Evolutionary conservation across 2,329 filamentous ascomycete species (phyloP).

Genomic region (Alternaria novae-zelandiae): DNA sequence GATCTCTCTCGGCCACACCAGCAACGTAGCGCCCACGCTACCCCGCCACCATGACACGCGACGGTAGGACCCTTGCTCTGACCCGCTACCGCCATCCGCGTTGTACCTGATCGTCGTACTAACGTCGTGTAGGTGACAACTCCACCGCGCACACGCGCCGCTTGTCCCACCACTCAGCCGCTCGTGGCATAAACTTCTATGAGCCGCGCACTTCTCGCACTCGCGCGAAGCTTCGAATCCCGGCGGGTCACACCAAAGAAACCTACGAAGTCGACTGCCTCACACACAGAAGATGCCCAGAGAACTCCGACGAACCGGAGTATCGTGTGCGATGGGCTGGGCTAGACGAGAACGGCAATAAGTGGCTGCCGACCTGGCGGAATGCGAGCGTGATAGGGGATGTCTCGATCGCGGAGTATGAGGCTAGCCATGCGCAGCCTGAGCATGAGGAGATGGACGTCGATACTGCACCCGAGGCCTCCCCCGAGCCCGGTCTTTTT

Average conservation of each 20-base stretch:
- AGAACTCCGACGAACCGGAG: background rate
- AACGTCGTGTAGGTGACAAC: background rate
- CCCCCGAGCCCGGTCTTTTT: background rate
- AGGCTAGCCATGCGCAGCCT: background rate
- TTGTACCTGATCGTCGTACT: background rate
- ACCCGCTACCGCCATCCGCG: background rate
- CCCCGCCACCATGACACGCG: background rate
- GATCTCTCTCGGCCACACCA: background rate
- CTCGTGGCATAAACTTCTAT: background rate
- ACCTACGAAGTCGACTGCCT: background rate
- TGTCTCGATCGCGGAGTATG: background rate
- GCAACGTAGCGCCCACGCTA: background rate
- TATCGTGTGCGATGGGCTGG: background rate
- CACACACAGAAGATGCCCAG: rapidly evolving
- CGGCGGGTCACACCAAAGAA: background rate
- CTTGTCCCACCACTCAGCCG: background rate
- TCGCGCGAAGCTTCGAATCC: background rate
- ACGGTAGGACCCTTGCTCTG: background rate
- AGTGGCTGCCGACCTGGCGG: background rate
- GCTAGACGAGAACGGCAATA: background rate
- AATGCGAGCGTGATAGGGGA: background rate
- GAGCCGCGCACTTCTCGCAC: background rate
- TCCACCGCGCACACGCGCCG: background rate
- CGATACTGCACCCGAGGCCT: background rate
- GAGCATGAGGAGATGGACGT: background rate